Base-by-base conservation (phyloP, 2,329 filamentous ascomycete genomes). In the Verticillium albo-atrum region DNA sequence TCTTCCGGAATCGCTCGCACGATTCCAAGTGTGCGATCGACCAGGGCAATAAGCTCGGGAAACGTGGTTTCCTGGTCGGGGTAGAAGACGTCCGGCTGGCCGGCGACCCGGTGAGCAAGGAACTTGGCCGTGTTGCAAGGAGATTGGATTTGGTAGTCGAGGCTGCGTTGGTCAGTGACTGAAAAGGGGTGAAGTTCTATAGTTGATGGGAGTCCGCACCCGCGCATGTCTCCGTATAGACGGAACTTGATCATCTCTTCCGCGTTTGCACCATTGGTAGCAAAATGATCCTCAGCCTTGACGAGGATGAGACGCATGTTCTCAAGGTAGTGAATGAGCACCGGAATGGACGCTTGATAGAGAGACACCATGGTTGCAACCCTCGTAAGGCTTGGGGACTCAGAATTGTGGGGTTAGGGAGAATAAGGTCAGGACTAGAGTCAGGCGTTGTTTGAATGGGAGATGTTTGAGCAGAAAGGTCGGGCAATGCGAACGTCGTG, bases 1-100 rank as follows among this genome's bases (percentile, higher is more conserved):
- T 59, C 50, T 1, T 63, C 58, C n/a, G 69, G 63, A 1, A 68
- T 65, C 2, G 55, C 59, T 10, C 72, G 72, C 6, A 81, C 60
- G 3, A 69, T 17, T 4, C 67, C 62, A 12, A 72, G 61, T 17
- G 69, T 71, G 5, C 52, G 56, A 34, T 64, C 57, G 27, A 62
- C 57, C 14, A 57, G 61, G 32, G 60, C 53, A 10, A 59, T 50
- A 4, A 62, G 60, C 37, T 62, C 53, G 3, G 57, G 51, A 37
- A 62, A 60, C 9, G 61, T 62, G 1, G 56, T 56, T 55, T 66
- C 64, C 27, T 54, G 47, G 62, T 66, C 65, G 5, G 57, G 60
- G 37, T 62, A 60, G 60, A 62, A 58, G 47, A 57, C 50, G 17
- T 61, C 58, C 14, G 57, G 54, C 4, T 52, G 32, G 14, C 54